Evolutionary conservation across 164 flowering plant genomes (phyloP).

Genomic region (Kingdonia uniflora): DNA sequence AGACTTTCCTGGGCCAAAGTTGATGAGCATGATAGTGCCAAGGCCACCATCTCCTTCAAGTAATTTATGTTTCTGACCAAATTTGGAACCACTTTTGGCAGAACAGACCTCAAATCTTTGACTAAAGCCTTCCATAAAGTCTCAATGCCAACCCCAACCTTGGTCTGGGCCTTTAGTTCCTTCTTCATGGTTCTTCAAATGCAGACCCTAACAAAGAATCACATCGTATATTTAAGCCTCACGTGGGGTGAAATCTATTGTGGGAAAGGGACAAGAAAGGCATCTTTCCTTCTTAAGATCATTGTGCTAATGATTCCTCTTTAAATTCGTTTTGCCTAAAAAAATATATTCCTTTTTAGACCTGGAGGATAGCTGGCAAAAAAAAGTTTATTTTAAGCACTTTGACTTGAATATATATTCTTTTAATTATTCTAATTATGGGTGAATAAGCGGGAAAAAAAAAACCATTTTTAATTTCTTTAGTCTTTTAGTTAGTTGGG

Average conservation of each 20-base stretch:
- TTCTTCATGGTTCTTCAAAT: constrained; percentile 8
- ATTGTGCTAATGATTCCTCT: too few relatives aligned
- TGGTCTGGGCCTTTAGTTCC: constrained; percentile 18
- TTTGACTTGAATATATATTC: too few relatives aligned
- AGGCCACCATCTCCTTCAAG: constrained; percentile 47
- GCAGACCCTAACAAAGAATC: neutral
- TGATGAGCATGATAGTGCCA: constrained; percentile 29
- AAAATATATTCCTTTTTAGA: too few relatives aligned
- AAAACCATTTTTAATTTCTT: too few relatives aligned
- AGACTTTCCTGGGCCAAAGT: constrained; percentile 22
- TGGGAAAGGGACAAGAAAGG: neutral
- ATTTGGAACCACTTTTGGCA: constrained; percentile 20
- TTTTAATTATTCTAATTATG: too few relatives aligned
- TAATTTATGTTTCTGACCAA: constrained; percentile 16
- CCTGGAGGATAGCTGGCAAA: too few relatives aligned
- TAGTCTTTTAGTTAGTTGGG: too few relatives aligned
- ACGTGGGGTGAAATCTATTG: neutral
- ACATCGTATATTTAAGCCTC: neutral
- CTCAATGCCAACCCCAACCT: constrained; percentile 21
- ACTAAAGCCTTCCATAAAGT: constrained; percentile 23
- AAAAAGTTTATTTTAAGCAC: too few relatives aligned
- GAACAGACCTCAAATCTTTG: constrained; percentile 11
- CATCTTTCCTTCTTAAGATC: neutral
- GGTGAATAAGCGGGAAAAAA: too few relatives aligned
- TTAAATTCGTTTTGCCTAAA: too few relatives aligned